Evolutionary conservation across 1,284 basidiomycete genomes (phyloP).

Genomic region (Pseudozyma thailandica): DNA sequence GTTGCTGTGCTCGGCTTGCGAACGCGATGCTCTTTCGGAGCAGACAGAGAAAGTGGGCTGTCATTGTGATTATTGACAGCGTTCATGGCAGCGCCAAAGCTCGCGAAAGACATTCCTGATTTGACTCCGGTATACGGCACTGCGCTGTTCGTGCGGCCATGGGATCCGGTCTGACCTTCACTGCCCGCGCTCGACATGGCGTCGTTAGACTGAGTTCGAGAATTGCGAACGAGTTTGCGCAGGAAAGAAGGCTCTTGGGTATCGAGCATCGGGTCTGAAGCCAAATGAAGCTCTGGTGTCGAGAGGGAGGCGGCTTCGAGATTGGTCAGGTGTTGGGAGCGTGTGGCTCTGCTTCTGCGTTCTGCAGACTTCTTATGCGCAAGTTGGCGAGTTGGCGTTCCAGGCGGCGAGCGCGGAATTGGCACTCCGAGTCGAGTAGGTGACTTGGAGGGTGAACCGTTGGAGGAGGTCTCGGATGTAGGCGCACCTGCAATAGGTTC

Average conservation of each 20-base stretch:
- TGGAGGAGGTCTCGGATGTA: slow-evolving; percentile 13
- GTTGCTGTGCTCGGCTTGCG: slow-evolving; percentile 35
- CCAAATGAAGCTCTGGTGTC: slow-evolving; percentile 57
- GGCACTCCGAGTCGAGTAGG: slow-evolving; percentile 14
- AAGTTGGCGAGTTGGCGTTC: slow-evolving; percentile 18
- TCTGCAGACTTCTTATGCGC: slow-evolving; percentile 34
- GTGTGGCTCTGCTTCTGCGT: slow-evolving; percentile 29
- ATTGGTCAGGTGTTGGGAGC: slow-evolving; percentile 45
- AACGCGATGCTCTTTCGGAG: slow-evolving; percentile 6
- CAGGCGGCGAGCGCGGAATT: slow-evolving; percentile 11
- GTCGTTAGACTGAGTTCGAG: slow-evolving; percentile 21
- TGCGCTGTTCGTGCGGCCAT: slow-evolving; percentile 16
- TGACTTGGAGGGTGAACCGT: slow-evolving; percentile 15
- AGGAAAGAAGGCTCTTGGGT: slow-evolving; percentile 46
- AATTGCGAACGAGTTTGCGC: slow-evolving; percentile 38
- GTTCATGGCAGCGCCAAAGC: slow-evolving; percentile 50
- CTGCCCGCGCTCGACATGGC: slow-evolving; percentile 26
- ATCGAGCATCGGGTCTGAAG: slow-evolving; percentile 54
- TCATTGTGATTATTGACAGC: slow-evolving; percentile 28
- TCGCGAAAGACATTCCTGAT: slow-evolving; percentile 30
- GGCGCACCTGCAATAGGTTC: slow-evolving; percentile 11
- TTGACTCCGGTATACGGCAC: slow-evolving; percentile 14
- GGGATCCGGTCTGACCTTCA: slow-evolving; percentile 1
- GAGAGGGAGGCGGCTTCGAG: slow-evolving; percentile 53
- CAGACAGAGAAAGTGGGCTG: neutral